phyloP scores from a whole-genome alignment of 1,139 yeast species.

The Candida albicans region DNA sequence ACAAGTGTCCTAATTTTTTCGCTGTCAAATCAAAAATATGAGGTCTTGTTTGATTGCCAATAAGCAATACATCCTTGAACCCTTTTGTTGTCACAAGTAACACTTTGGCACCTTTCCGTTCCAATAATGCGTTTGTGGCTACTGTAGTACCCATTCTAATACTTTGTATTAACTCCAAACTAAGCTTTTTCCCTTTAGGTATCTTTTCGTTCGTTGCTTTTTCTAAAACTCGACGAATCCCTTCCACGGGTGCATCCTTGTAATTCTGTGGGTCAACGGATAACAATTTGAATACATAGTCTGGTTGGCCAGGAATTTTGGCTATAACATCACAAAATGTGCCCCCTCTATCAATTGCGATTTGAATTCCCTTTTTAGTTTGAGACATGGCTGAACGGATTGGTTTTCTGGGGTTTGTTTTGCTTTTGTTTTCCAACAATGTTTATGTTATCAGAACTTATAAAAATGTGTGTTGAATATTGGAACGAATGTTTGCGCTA shows the following conservation, averaged over 20 bases:
- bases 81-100: conserved; percentile 53
- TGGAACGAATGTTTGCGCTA: too few relatives aligned
- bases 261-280: conserved; percentile 89
- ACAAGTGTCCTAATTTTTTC: conserved; percentile 36
- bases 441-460: too few relatives aligned
- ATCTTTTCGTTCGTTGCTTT: conserved; percentile 50
- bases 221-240: conserved; percentile 76
- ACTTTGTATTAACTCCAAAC: conserved; percentile 29
- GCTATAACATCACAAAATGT: conserved; percentile 84
- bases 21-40: conserved; percentile 41
- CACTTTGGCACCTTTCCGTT: conserved; percentile 53
- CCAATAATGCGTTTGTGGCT: conserved; percentile 43
- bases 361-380: conserved; percentile 20
- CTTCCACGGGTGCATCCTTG: conserved; percentile 88
- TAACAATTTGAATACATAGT: conserved; percentile 58
- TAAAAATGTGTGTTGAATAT: too few relatives aligned
- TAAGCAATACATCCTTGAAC: conserved; percentile 46
- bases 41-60: conserved; percentile 44
- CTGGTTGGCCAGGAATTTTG: conserved; percentile 42
- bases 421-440: too few relatives aligned
- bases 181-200: conserved; percentile 38
- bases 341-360: conserved; percentile 66
- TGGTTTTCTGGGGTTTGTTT: too few relatives aligned
- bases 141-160: conserved; percentile 44
- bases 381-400: neutral